These are phyloP conservation scores for Leptodermis oblonga DNA, from an alignment of 257 asterid genomes.

Conservation along the genomic window DNA sequence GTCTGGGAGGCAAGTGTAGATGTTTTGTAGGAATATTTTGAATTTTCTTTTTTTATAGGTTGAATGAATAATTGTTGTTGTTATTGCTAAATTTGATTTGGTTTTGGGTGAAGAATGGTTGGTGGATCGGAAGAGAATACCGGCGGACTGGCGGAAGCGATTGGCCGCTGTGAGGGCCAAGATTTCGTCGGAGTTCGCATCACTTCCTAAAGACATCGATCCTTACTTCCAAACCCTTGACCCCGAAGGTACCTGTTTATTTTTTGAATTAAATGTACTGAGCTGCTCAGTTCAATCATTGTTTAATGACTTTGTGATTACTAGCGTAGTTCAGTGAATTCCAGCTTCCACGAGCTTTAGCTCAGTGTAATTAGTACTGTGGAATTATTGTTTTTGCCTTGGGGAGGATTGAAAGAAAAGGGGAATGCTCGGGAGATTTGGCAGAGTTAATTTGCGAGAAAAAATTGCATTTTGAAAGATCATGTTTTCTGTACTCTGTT, in stretches of 20 bases:
- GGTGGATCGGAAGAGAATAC: constrained; percentile 92
- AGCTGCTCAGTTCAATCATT: background rate
- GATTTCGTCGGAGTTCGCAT: constrained; percentile 62
- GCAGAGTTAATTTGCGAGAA: background rate
- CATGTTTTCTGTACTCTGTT: background rate
- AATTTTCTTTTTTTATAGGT: background rate
- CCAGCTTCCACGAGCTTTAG: background rate
- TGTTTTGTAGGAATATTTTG: background rate
- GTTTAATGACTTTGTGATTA: background rate
- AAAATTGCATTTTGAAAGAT: background rate
- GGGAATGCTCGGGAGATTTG: background rate
- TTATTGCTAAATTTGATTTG: background rate
- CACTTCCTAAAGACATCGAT: constrained; percentile 77
- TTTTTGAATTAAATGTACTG: background rate
- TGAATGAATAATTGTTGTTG: background rate
- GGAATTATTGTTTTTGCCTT: background rate
- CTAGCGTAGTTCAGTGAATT: background rate
- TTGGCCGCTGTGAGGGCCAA: constrained; percentile 73
- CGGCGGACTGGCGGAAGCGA: constrained; percentile 87
- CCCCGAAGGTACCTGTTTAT: constrained; percentile 53
- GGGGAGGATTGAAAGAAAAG: background rate
- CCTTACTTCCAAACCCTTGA: constrained; percentile 75
- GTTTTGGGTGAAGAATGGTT: constrained; percentile 71
- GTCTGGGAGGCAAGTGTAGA: constrained; percentile 65
- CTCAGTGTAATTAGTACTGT: background rate